Percentiles rank a stretch among this genome's conserved stretches.
Conservation (phyloP, 78 protist species). For the Dictyostelium capitatum region DNA sequence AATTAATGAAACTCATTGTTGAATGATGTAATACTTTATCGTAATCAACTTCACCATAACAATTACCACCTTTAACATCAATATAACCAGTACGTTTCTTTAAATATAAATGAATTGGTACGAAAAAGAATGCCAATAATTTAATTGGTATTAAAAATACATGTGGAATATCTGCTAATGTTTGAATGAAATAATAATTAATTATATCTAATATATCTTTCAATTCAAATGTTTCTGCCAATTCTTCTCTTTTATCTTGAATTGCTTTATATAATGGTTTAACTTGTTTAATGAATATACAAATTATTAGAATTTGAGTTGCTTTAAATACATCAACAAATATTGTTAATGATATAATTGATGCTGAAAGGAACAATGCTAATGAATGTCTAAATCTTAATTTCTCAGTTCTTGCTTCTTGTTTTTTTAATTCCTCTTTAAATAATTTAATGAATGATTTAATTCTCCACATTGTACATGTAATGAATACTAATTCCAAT, state of each 20-base stretch:
- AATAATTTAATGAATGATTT: neutral
- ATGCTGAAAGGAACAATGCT: neutral
- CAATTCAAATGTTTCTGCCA: neutral
- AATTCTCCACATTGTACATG: slow-evolving; percentile 46
- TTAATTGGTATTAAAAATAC: slow-evolving; percentile 49
- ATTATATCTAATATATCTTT: neutral
- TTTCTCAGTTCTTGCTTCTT: neutral
- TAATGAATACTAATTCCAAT: neutral
- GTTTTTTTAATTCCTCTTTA: neutral
- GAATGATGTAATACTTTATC: neutral
- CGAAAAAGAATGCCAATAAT: slow-evolving; percentile 2
- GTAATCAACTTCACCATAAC: neutral
- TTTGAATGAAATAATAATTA: slow-evolving; percentile 15
- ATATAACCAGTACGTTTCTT: too few relatives aligned
- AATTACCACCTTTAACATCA: too few relatives aligned
- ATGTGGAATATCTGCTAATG: slow-evolving; percentile 66
- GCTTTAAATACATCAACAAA: slow-evolving; percentile 7
- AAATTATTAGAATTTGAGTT: neutral
- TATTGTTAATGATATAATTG: neutral
- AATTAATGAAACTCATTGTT: neutral
- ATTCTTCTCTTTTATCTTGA: neutral
- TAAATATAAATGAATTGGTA: slow-evolving; percentile 50
- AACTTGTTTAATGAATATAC: neutral
- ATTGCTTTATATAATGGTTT: neutral
- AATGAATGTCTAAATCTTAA: neutral